Percentiles rank a stretch among this genome's conserved stretches.
These are phyloP conservation scores for Pleurotus tuber-regium DNA, from an alignment of 768 basidiomycete species.

Conservation along the genomic window DNA sequence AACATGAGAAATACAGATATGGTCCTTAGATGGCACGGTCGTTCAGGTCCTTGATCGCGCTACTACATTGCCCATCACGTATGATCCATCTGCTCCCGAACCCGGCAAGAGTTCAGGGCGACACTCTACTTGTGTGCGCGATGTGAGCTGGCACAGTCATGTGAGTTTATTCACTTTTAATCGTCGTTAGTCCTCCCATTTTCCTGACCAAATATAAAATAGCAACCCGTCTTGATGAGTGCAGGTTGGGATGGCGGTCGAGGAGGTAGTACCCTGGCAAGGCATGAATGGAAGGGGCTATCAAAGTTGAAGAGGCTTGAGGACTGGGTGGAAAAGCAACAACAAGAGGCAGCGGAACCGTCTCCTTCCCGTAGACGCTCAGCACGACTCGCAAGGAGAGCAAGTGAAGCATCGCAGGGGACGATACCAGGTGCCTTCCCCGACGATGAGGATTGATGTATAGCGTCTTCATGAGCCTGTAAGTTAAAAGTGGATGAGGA, in stretches of 20 bases:
- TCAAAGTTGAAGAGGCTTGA: conserved; percentile 71
- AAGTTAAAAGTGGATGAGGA: too few species aligned
- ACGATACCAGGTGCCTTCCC: not conserved
- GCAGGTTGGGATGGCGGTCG: conserved; percentile 76
- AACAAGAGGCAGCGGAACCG: conserved; percentile 21
- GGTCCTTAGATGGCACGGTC: conserved; percentile 88
- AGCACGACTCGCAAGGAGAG: conserved; percentile 14
- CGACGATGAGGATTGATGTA: not conserved
- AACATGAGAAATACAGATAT: conserved; percentile 58
- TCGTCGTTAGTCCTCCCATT: not conserved
- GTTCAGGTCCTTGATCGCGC: conserved; percentile 84
- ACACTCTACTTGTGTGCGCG: conserved; percentile 67
- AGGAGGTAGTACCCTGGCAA: conserved; percentile 76
- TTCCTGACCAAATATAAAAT: conserved; percentile 4
- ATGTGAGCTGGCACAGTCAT: conserved; percentile 93
- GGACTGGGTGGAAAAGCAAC: conserved; percentile 66
- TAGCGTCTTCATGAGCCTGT: too few species aligned
- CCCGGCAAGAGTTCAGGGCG: conserved; percentile 27
- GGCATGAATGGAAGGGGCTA: conserved; percentile 96
- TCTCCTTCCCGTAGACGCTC: conserved; percentile 22
- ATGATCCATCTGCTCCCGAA: conserved; percentile 69
- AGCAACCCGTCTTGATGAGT: conserved; percentile 91
- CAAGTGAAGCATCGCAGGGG: not conserved
- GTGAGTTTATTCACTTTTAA: conserved; percentile 31
- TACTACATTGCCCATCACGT: conserved; percentile 64